phyloP scores from a whole-genome alignment of 306 rosid species.

The Sechiopsis laciniata region DNA sequence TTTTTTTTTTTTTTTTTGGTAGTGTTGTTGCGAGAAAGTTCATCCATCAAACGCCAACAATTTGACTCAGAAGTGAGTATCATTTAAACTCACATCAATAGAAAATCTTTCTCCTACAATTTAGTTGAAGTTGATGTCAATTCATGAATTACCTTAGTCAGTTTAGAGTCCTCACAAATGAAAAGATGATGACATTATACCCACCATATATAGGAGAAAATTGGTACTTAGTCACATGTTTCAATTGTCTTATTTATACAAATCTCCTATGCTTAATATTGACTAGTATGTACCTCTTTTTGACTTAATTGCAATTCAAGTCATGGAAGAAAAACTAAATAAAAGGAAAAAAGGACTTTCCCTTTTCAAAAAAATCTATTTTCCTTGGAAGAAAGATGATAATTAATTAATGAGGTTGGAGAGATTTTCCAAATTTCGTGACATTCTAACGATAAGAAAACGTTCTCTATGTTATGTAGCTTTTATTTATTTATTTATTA shows the following conservation, averaged over 20 bases:
- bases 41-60: background rate
- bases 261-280: slow-evolving; percentile 7
- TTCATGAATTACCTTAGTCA: background rate
- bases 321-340: too few species aligned
- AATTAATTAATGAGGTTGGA: too few species aligned
- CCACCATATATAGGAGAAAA: background rate
- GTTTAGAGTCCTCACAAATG: background rate
- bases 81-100: background rate
- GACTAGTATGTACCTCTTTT: background rate
- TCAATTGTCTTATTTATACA: background rate
- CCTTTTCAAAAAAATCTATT: too few species aligned
- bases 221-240: background rate
- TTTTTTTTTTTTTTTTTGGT: too few species aligned
- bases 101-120: background rate
- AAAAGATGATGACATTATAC: slow-evolving; percentile 2
- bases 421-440: too few species aligned
- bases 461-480: too few species aligned
- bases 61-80: background rate
- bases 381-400: too few species aligned
- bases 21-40: background rate
- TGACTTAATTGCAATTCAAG: too few species aligned
- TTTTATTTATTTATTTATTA: too few species aligned
- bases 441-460: too few species aligned
- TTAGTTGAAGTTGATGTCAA: background rate
- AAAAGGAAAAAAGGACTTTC: too few species aligned